phyloP scores from a whole-genome alignment of 805 yeast genomes.

The Wickerhamomyces chambardii region DNA sequence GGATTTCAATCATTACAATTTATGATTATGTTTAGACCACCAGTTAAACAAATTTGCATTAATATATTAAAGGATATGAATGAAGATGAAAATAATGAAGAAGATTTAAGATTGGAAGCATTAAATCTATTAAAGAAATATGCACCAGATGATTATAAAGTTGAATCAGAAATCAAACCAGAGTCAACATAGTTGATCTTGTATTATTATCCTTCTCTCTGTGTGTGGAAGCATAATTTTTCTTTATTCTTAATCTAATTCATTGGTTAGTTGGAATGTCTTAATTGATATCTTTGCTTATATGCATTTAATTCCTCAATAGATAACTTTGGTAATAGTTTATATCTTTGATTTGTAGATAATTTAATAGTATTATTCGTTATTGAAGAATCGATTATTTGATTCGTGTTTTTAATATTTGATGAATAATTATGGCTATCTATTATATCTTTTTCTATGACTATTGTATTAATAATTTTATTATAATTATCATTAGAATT shows the following conservation, averaged over 20 bases:
- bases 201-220: too few species aligned
- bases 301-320: conserved; percentile 6
- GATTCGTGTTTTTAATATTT: neutral
- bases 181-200: neutral
- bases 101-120: conserved; percentile 40
- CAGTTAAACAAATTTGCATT: conserved; percentile 49
- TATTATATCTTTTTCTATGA: too few species aligned
- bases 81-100: conserved; percentile 41
- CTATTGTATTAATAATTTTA: too few species aligned
- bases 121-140: conserved; percentile 38
- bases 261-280: neutral
- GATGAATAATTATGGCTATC: too few species aligned
- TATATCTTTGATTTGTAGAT: conserved; percentile 2
- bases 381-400: neutral
- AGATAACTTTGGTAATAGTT: conserved; percentile 11
- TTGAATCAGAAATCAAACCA: neutral
- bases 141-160: conserved; percentile 7
- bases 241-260: too few species aligned
- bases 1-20: conserved; percentile 82
- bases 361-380: neutral
- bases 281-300: conserved; percentile 8
- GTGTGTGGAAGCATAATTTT: too few species aligned
- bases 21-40: conserved; percentile 85
- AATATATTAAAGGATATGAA: conserved; percentile 38
- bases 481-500: neutral